These are phyloP conservation scores for Sphaerobolus stellatus DNA, from an alignment of 1,284 basidiomycete genomes.

Conservation along the genomic window DNA sequence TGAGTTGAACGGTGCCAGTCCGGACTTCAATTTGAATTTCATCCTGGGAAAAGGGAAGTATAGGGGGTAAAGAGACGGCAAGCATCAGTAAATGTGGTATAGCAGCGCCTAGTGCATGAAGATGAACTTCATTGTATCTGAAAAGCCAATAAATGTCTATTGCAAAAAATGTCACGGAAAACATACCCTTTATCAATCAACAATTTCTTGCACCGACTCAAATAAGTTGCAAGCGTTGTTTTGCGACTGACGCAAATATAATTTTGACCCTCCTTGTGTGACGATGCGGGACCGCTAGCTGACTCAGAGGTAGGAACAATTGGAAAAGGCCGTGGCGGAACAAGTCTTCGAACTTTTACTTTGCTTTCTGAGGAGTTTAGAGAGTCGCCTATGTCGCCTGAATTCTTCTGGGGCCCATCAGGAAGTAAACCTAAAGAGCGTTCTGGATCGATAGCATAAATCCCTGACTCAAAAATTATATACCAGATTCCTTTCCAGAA, in stretches of 20 bases:
- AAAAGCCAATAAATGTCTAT: not conserved
- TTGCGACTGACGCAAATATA: slow-evolving; percentile 80
- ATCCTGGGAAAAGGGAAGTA: slow-evolving; percentile 66
- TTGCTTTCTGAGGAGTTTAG: slow-evolving; percentile 19
- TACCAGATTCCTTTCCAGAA: not conserved
- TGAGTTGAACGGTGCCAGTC: slow-evolving; percentile 75
- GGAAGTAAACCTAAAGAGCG: too few relatives aligned
- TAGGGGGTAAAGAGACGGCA: slow-evolving; percentile 67
- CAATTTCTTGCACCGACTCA: slow-evolving; percentile 76
- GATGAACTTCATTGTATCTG: slow-evolving; percentile 73
- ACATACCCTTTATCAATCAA: slow-evolving; percentile 76
- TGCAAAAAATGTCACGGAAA: not conserved
- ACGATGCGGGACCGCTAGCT: slow-evolving; percentile 76
- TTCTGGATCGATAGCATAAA: too few relatives aligned
- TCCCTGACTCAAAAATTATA: too few relatives aligned
- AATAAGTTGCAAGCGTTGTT: slow-evolving; percentile 70
- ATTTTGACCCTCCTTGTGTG: slow-evolving; percentile 75
- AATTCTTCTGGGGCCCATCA: not conserved
- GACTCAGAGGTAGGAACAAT: slow-evolving; percentile 72
- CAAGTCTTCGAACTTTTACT: slow-evolving; percentile 57
- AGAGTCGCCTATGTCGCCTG: too few relatives aligned
- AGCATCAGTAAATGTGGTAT: slow-evolving; percentile 80
- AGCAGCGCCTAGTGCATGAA: slow-evolving; percentile 84
- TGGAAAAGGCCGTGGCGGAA: slow-evolving; percentile 71
- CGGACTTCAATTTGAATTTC: slow-evolving; percentile 67